Evolutionary conservation across 1,139 yeast species (phyloP).

Genomic region (Yamadazyma oceani): DNA sequence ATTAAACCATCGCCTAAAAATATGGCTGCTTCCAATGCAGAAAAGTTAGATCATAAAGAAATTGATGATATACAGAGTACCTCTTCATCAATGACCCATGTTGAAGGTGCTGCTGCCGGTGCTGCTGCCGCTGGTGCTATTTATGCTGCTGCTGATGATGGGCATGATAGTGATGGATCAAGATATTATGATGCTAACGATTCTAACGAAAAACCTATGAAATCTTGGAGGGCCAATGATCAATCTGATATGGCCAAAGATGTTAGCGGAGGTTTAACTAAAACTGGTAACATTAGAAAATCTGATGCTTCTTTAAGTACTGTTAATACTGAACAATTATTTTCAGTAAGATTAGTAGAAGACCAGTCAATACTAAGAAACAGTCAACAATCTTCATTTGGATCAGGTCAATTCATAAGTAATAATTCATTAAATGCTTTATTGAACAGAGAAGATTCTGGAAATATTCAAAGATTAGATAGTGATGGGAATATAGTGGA

Average conservation of each 20-base stretch:
- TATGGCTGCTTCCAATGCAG: slow-evolving; percentile 50
- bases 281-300: slow-evolving; percentile 28
- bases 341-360: slow-evolving; percentile 76
- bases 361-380: slow-evolving; percentile 47
- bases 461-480: slow-evolving; percentile 52
- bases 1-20: slow-evolving; percentile 34
- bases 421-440: slow-evolving; percentile 30
- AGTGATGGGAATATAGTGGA: slow-evolving; percentile 55
- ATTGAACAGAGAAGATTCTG: slow-evolving; percentile 36
- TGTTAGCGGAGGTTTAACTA: slow-evolving; percentile 17
- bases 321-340: slow-evolving; percentile 79
- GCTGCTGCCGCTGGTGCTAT: slow-evolving; percentile 12
- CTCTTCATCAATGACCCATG: slow-evolving; percentile 34
- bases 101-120: slow-evolving; percentile 19
- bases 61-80: slow-evolving; percentile 25
- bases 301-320: slow-evolving; percentile 78
- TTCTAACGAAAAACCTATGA: slow-evolving; percentile 39
- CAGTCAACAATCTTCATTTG: slow-evolving; percentile 31
- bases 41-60: slow-evolving; percentile 48
- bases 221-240: slow-evolving; percentile 74
- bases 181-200: slow-evolving; percentile 30
- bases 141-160: slow-evolving; percentile 5
- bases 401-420: slow-evolving; percentile 31
- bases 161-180: slow-evolving; percentile 14
- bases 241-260: slow-evolving; percentile 25